Evolutionary conservation across 495 filamentous ascomycete species (phyloP).

Genomic region (Penicillium flavigenum): DNA sequence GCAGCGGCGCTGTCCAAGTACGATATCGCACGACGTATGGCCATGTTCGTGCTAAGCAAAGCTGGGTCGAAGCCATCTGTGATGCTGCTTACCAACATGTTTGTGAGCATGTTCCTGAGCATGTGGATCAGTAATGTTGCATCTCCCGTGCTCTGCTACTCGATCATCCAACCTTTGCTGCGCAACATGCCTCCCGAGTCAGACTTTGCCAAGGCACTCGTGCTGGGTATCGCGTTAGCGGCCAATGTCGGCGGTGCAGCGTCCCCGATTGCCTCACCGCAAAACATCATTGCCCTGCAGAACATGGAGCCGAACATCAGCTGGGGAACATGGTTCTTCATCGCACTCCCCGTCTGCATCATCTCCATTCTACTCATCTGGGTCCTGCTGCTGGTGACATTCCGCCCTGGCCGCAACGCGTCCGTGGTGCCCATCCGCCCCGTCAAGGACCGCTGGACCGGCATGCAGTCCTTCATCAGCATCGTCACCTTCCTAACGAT

Average conservation of each 20-base stretch:
- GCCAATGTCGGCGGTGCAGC: constrained; percentile 96
- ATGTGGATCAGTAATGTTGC: constrained; percentile 99
- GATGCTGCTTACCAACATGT: constrained; percentile 94
- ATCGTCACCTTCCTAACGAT: constrained; percentile 85
- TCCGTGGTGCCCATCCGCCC: constrained; percentile 90
- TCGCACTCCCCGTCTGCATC: constrained; percentile 89
- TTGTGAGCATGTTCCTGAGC: constrained; percentile 92
- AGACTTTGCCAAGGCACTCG: constrained; percentile 88
- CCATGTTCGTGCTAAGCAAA: constrained; percentile 95
- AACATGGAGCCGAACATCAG: constrained; percentile 89
- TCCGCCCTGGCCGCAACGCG: constrained; percentile 78
- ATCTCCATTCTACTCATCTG: constrained; percentile 88
- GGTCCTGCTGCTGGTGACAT: constrained; percentile 78
- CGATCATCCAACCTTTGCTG: constrained; percentile 84
- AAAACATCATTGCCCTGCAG: constrained; percentile 94
- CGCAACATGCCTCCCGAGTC: constrained; percentile 89
- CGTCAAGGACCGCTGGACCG: constrained; percentile 82
- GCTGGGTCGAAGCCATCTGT: constrained; percentile 85
- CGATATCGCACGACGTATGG: constrained; percentile 94
- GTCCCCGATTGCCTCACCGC: constrained; percentile 92
- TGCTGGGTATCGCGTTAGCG: constrained; percentile 92
- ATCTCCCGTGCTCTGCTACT: constrained; percentile 96
- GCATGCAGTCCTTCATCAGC: constrained; percentile 90
- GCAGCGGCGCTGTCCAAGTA: constrained; percentile 96
- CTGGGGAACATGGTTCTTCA: constrained; percentile 97